Conservation (phyloP, 164 flowering plant genomes). For the Cinnamomum chago region DNA sequence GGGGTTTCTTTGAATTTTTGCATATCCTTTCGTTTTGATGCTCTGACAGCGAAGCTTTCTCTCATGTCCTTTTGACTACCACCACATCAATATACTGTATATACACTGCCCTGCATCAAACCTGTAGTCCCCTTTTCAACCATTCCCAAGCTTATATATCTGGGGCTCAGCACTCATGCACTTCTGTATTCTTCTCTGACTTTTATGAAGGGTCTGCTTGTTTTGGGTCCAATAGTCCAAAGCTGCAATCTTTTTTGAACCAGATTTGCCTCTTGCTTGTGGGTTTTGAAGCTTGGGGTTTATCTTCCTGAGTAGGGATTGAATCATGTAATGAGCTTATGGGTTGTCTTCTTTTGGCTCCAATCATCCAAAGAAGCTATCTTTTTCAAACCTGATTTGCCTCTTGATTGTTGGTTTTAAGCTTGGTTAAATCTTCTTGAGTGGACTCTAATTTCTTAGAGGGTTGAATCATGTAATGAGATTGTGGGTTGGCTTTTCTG, state of each 20-base stretch:
- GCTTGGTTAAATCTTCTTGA: background rate
- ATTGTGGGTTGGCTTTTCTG: background rate
- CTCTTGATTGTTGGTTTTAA: constrained; percentile 1
- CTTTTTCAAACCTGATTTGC: constrained; percentile 1
- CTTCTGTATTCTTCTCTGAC: constrained; percentile 1
- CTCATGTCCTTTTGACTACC: constrained; percentile 22
- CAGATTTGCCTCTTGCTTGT: no score
- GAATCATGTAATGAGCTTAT: constrained; percentile 4
- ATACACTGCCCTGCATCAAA: constrained; percentile 27
- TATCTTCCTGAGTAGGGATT: no score
- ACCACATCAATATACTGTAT: background rate
- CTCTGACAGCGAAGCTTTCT: constrained; percentile 25
- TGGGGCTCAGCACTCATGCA: constrained; percentile 14
- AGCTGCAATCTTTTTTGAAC: no score
- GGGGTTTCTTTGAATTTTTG: constrained; percentile 4
- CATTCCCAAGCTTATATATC: constrained; percentile 32
- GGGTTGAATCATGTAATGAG: background rate
- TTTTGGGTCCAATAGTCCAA: background rate
- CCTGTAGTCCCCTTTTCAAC: constrained; percentile 18
- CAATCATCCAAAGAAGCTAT: constrained; percentile 3
- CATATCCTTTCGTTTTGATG: constrained; percentile 9
- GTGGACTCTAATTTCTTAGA: no score
- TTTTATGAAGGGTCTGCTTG: background rate
- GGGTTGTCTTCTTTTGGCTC: constrained; percentile 6
- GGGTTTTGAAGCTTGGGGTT: no score